Evolutionary conservation across 176 grass and related monocot species (phyloP).

Genomic region (Bolboschoenus planiculmis): DNA sequence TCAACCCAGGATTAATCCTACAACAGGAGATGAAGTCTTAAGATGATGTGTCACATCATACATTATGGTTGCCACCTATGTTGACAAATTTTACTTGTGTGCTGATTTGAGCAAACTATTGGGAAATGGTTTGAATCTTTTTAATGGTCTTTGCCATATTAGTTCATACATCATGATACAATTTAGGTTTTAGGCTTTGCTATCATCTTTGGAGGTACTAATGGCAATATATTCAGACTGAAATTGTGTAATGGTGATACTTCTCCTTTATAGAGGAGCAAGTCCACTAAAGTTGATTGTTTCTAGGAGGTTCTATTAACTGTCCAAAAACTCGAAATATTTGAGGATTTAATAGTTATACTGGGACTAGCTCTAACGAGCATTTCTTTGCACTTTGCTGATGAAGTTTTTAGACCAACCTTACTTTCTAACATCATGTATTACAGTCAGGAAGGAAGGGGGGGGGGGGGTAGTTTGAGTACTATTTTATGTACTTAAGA

Average conservation of each 20-base stretch:
- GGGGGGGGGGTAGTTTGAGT: background rate
- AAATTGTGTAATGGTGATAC: background rate
- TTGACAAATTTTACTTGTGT: background rate
- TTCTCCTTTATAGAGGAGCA: background rate
- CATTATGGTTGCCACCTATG: background rate
- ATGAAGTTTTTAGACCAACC: background rate
- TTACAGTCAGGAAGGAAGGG: background rate
- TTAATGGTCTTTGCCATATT: background rate
- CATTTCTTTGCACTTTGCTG: background rate
- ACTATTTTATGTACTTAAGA: background rate
- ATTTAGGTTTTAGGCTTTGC: background rate
- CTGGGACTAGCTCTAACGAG: background rate
- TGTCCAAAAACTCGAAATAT: background rate
- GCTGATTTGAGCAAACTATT: background rate
- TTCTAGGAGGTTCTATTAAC: background rate
- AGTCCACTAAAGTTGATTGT: background rate
- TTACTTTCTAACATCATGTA: constrained; percentile 1
- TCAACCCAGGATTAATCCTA: background rate
- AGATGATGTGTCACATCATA: background rate
- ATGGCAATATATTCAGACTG: background rate
- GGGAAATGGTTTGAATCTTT: background rate
- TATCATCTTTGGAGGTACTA: background rate
- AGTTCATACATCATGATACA: background rate
- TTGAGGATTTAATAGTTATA: background rate
- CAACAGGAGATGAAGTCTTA: background rate